Base-by-base conservation (phyloP, 371 early-diverging fungal genomes). In the Batrachochytrium dendrobatidis region DNA sequence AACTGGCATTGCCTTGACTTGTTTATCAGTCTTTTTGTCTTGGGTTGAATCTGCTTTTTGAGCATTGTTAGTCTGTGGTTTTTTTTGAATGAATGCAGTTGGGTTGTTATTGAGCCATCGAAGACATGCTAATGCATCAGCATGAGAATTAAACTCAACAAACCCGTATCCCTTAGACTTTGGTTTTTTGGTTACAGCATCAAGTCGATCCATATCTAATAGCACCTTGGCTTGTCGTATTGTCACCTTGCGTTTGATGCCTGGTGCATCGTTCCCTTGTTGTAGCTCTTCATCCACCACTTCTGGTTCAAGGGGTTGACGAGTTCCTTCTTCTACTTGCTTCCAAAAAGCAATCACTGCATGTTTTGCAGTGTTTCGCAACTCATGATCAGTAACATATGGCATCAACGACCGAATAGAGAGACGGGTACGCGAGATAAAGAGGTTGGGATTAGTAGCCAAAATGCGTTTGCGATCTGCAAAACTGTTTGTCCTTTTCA, bases 151-250 rank as follows among this genome's bases (percentile, higher is more conserved):
- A 64, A 87, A 93, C 71, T 96, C 95, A 70, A 95, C 74, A 78
- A 96, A 96, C 30, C 89, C 95, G 60, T 85, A 94, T 50, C 97
- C 95, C 70, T 88, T 88, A 59, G 89, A 88, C 43, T 86, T 79
- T 5, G 77, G 67, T 61, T 83, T 68, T 28, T 82, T 75, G 0
- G 87, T 86, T 2, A 62, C 64, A 4, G 79, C 63, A 66, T 94
- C 94, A 22, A 89, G 75, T 51, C 89, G 79, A 56, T 87, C 89
- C 59, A 83, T 84, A 64, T 80, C 82, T 52, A 87, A 77, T 26
- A 93, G 75, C 53, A 96, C 76, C 77, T 95, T 95, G 56, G 89
- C 89, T 76, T 76, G 56, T n/a, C 26, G 0, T 20, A 39, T 35
- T 22, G n/a, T 1, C 22, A 46, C 24, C 30, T 17, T 24, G 24